phyloP scores from a whole-genome alignment of 2,329 filamentous ascomycete species.

The Apiospora rasikravindrae region DNA sequence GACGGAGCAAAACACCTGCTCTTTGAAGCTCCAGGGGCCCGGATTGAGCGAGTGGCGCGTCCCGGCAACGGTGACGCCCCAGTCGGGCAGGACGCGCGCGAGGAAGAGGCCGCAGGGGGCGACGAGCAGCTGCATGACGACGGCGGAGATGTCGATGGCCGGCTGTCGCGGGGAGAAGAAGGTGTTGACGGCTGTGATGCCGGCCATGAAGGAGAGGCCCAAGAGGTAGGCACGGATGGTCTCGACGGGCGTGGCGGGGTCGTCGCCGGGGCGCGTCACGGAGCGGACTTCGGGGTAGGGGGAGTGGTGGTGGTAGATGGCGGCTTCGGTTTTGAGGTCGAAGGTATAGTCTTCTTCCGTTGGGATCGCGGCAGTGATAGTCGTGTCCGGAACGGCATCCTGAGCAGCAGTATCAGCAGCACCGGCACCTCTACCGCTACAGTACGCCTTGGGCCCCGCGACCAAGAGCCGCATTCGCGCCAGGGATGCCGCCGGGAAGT shows the following conservation, averaged over 20 bases:
- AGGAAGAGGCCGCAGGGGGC: conserved; percentile 60
- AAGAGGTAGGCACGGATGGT: conserved; percentile 61
- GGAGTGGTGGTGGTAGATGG: conserved; percentile 59
- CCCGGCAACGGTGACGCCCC: conserved; percentile 51
- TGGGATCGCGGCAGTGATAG: not conserved
- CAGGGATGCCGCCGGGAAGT: conserved; percentile 32
- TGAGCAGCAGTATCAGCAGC: not conserved
- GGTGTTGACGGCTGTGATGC: conserved; percentile 59
- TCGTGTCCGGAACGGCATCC: not conserved
- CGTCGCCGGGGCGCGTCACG: conserved; percentile 49
- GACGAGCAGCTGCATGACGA: conserved; percentile 61
- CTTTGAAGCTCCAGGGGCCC: conserved; percentile 59
- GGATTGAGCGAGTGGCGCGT: conserved; percentile 40
- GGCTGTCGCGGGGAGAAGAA: conserved; percentile 64
- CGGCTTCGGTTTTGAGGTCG: conserved; percentile 40
- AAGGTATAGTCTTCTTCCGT: conserved; percentile 35
- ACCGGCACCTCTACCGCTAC: conserved; percentile 24
- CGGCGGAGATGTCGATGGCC: conserved; percentile 57
- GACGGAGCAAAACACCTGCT: conserved; percentile 63
- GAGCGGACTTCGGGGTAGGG: conserved; percentile 59
- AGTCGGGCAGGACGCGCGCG: conserved; percentile 57
- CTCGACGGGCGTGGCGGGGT: conserved; percentile 43
- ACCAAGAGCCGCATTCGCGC: conserved; percentile 29
- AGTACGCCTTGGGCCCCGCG: conserved; percentile 33
- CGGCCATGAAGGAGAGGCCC: conserved; percentile 54